phyloP scores from a whole-genome alignment of 2,329 filamentous ascomycete genomes.

The Colletotrichum trifolii region DNA sequence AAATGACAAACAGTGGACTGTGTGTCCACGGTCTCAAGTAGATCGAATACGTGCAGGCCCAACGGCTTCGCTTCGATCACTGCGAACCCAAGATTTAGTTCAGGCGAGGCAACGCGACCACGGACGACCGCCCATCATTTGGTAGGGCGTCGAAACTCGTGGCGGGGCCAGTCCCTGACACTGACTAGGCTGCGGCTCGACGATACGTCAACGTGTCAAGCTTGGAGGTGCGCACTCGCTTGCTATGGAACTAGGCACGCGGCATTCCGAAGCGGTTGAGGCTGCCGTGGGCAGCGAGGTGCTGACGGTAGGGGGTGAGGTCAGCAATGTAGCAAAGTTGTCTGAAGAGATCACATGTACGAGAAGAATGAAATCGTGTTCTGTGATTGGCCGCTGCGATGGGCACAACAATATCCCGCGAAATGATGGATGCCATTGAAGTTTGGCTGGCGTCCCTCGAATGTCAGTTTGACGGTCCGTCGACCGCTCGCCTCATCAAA shows the following conservation, averaged over 20 bases:
- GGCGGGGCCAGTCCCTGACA: no score
- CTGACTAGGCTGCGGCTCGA: no score
- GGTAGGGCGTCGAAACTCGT: no score
- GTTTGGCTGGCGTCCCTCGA: slow-evolving; percentile 11
- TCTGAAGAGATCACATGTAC: slow-evolving; percentile 24
- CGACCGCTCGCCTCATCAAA: slow-evolving; percentile 2
- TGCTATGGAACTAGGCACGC: slow-evolving; percentile 4
- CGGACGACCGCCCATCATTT: not conserved
- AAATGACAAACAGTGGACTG: not conserved
- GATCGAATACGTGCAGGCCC: not conserved
- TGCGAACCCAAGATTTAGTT: slow-evolving; percentile 6
- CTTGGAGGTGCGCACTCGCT: slow-evolving; percentile 15
- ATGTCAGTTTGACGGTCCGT: slow-evolving; percentile 5
- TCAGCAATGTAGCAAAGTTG: slow-evolving; percentile 10
- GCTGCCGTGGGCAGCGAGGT: not conserved
- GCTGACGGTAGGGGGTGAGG: slow-evolving; percentile 17
- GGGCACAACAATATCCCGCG: slow-evolving; percentile 32
- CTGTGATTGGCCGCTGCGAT: slow-evolving; percentile 16
- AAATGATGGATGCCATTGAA: slow-evolving; percentile 24
- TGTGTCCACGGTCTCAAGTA: not conserved
- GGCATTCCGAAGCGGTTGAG: slow-evolving; percentile 5
- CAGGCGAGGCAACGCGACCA: slow-evolving; percentile 4
- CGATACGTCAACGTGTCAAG: slow-evolving; percentile 14
- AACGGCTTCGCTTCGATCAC: not conserved
- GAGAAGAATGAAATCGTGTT: not conserved